Percentiles rank a stretch among this genome's conserved stretches.
Evolutionary conservation across 2,329 filamentous ascomycete genomes (phyloP).

Genomic region (Diaporthe sp.): DNA sequence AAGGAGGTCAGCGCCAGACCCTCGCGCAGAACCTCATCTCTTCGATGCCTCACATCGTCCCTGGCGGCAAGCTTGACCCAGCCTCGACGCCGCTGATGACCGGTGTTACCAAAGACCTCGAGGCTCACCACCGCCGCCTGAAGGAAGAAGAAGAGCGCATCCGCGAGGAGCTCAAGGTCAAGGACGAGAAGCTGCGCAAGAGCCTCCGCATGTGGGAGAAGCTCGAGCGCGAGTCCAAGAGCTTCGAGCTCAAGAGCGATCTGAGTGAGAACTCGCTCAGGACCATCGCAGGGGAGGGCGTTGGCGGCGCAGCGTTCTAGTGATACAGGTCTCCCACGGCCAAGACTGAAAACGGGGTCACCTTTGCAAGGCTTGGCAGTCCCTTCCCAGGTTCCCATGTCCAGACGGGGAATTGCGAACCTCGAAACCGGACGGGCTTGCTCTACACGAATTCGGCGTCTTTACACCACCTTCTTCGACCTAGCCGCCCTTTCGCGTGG

Average conservation of each 20-base stretch:
- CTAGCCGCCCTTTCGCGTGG: not conserved
- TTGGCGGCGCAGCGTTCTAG: slow-evolving; percentile 68
- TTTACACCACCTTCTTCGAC: not conserved
- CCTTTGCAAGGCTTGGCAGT: not conserved
- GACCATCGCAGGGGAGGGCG: slow-evolving; percentile 67
- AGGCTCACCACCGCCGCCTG: slow-evolving; percentile 65
- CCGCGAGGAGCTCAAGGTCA: slow-evolving; percentile 63
- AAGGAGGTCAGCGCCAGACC: slow-evolving; percentile 55
- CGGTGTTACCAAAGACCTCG: slow-evolving; percentile 66
- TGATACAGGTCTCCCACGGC: too few relatives aligned
- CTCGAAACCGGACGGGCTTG: too few relatives aligned
- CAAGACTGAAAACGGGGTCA: not conserved
- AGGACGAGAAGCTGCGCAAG: slow-evolving; percentile 67
- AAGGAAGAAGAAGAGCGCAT: slow-evolving; percentile 70
- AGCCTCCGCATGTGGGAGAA: slow-evolving; percentile 66
- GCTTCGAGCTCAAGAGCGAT: slow-evolving; percentile 68
- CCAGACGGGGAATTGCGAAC: not conserved
- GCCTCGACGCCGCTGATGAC: slow-evolving; percentile 56
- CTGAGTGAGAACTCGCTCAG: slow-evolving; percentile 69
- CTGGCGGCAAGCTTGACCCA: slow-evolving; percentile 67
- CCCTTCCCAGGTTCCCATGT: not conserved
- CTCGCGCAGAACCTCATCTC: slow-evolving; percentile 66
- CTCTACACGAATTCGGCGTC: not conserved
- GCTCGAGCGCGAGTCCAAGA: slow-evolving; percentile 65
- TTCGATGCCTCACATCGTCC: slow-evolving; percentile 63